Evolutionary conservation across 495 filamentous ascomycete genomes (phyloP), one percentile per base, ranked within the genome.

Genomic region (Xylaria cubensis): DNA sequence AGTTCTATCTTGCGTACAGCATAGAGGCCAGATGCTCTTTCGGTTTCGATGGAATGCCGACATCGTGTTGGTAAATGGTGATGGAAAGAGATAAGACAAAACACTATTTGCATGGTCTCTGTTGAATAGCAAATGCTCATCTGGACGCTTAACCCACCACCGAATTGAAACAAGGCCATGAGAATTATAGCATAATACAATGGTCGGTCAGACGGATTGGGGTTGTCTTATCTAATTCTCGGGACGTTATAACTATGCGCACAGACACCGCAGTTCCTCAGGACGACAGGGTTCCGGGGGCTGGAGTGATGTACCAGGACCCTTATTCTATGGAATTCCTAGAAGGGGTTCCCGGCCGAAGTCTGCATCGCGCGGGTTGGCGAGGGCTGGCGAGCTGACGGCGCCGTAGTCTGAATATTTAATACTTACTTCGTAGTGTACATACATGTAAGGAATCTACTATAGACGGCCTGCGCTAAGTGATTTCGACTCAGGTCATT

Each of bases 211-310:
- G 58, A 61, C 24, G 34, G 58, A 61, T n/a, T 61, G 17, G 15
- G 58, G 32, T 12, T 19, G 8, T 19, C 29, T 41, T 61, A 61
- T 61, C 58, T 61, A 61, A 39, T 36, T 21, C 36, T 50, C 26
- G 64, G 64, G 51, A 67, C 50, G 65, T 67, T 36, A 34, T 64
- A 51, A 17, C 15, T 39, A 51, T 67, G n/a, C 61, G 29, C 42
- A 36, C 64, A 36, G 46, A 53, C 29, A 55, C 10, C 44, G 34
- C 3, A 29, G 65, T 67, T 67, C 65, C 34, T 56, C 67, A 48
- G 26, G 10, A 34, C 39, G 56, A 62, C 67, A 69, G 41, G 67
- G 67, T 68, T 68, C 50, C 19, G 67, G 42, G 32, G 55, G 21
- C 6, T 68, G 21, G 36, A 3, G 24, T 26, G 24, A 34, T 21